Conservation (phyloP, 179 eudicot genomes). For the Heliamphora ciliata region DNA sequence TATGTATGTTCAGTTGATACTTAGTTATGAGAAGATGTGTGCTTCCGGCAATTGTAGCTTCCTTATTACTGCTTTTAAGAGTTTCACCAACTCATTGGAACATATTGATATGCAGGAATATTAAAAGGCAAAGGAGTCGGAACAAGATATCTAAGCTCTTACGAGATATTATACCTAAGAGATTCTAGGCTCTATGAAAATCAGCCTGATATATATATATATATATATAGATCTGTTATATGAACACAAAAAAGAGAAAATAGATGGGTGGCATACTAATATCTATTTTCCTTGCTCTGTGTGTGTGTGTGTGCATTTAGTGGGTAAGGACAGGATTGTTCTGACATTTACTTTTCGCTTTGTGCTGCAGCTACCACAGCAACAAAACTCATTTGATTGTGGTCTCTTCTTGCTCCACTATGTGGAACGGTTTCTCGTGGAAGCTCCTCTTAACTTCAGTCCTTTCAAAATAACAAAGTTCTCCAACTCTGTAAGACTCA, state of each 20-base stretch:
- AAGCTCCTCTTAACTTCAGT: slow-evolving; percentile 56
- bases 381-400: slow-evolving; percentile 77
- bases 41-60: background rate
- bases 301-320: too few species aligned
- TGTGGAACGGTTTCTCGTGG: slow-evolving; percentile 71
- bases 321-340: background rate
- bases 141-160: background rate
- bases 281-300: background rate
- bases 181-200: slow-evolving; percentile 6
- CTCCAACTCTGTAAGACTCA: slow-evolving; percentile 61
- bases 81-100: background rate
- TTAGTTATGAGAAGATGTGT: background rate
- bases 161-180: background rate
- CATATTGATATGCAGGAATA: background rate
- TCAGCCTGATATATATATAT: background rate
- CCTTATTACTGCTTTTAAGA: background rate
- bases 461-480: slow-evolving; percentile 55
- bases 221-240: background rate
- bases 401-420: slow-evolving; percentile 98
- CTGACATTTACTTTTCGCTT: slow-evolving; percentile 12
- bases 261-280: background rate
- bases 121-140: background rate
- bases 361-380: slow-evolving; percentile 83
- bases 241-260: background rate
- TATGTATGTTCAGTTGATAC: background rate